Percentiles rank a stretch among this genome's conserved stretches.
These are phyloP conservation scores for Cyberlindnera bimundalis DNA, from an alignment of 805 yeast genomes.

Conservation along the genomic window DNA sequence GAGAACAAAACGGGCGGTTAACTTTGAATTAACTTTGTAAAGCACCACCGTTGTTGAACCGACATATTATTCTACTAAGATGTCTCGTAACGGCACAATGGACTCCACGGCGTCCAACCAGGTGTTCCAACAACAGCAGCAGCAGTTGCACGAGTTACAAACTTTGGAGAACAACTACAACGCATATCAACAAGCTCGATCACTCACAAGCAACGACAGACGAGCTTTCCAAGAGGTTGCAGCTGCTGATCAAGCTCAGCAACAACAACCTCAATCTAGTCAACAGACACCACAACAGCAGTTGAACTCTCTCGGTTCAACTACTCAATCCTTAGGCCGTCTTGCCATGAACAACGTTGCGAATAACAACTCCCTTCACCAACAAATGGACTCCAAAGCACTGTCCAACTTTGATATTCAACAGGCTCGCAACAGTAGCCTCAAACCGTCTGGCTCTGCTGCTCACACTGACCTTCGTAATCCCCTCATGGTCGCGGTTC, in stretches of 20 bases:
- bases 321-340: slow-evolving; percentile 6
- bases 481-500: slow-evolving; percentile 48
- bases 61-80: too few species aligned
- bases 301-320: slow-evolving; percentile 9
- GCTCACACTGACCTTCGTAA: slow-evolving; percentile 39
- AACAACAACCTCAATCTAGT: slow-evolving; percentile 15
- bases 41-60: too few species aligned
- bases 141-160: slow-evolving; percentile 44
- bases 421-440: slow-evolving; percentile 5
- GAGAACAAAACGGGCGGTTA: too few species aligned
- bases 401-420: slow-evolving; percentile 1
- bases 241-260: slow-evolving; percentile 9
- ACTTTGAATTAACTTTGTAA: too few species aligned
- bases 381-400: slow-evolving; percentile 7
- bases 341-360: slow-evolving; percentile 2
- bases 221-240: slow-evolving; percentile 17
- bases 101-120: slow-evolving; percentile 33
- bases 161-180: slow-evolving; percentile 39
- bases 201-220: slow-evolving; percentile 37
- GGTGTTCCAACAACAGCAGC: slow-evolving; percentile 42
- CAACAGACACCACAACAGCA: slow-evolving; percentile 18
- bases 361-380: slow-evolving; percentile 4
- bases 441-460: slow-evolving; percentile 4
- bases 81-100: slow-evolving; percentile 37
- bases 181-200: slow-evolving; percentile 38